phyloP scores from a whole-genome alignment of 352 stramenopile species.

The Globisporangium polare region DNA sequence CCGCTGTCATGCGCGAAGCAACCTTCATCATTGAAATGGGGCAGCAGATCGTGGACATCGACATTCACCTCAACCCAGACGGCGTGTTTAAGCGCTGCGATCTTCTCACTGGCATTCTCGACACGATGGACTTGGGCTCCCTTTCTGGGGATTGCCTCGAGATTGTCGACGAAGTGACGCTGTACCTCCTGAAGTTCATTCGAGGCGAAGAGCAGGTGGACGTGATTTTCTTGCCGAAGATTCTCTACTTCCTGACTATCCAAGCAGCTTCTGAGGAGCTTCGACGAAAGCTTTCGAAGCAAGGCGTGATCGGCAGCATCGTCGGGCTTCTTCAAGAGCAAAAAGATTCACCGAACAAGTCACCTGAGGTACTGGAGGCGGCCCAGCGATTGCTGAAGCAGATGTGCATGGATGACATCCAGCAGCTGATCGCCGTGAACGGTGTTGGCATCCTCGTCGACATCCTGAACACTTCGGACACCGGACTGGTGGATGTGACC shows the following conservation, averaged over 20 bases:
- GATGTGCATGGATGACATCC: constrained; percentile 60
- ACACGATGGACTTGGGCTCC: constrained; percentile 32
- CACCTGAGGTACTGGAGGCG: constrained; percentile 22
- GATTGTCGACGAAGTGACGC: constrained; percentile 54
- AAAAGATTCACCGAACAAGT: constrained; percentile 24
- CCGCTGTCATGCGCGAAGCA: constrained; percentile 45
- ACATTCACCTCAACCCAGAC: constrained; percentile 42
- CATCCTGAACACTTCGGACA: constrained; percentile 12
- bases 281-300: constrained; percentile 43
- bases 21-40: constrained; percentile 63
- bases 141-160: constrained; percentile 52
- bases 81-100: constrained; percentile 68
- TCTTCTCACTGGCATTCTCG: constrained; percentile 51
- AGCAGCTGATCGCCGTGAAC: constrained; percentile 55
- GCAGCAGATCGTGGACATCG: constrained; percentile 67
- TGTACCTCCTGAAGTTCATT: constrained; percentile 38
- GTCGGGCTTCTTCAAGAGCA: constrained; percentile 48
- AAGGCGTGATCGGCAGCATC: constrained; percentile 54
- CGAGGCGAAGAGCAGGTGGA: constrained; percentile 16
- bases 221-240: constrained; percentile 19
- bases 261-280: constrained; percentile 16
- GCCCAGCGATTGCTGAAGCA: constrained; percentile 47
- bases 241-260: constrained; percentile 42
- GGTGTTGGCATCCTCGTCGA: constrained; percentile 61
- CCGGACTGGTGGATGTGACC: constrained; percentile 25